Base-by-base conservation (phyloP, 164 flowering plant species). In the Kingdonia uniflora region DNA sequence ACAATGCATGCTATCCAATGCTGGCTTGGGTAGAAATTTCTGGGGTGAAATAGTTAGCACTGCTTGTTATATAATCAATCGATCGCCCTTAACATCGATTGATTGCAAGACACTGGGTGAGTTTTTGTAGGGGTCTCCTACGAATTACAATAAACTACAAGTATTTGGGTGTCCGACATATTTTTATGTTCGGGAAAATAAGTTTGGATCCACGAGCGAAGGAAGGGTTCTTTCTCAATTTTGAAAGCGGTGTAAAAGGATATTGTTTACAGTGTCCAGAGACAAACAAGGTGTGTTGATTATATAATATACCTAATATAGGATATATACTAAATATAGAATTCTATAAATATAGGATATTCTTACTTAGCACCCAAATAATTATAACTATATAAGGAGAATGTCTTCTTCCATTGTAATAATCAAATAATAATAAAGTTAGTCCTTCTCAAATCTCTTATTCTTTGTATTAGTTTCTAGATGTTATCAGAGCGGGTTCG, bases 1-100 rank as follows among this genome's bases (percentile, higher is more conserved):
- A 14, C 3, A 5, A 14, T 49, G 37, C 26, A 24, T 49, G 52
- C 37, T 25, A 49, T 49, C 52, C 42, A 52, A 19, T 52, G 42
- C 16, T 35, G 40, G 54, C 0, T 29, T 29, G 41, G 22, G 41
- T 26, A 51, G 19, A 11, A 1, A 4, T 10, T 51, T 51, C 35
- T 51, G 40, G 41, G 41, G 22, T n/a, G 41, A 20, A 29, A 8
- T 8, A 29, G 35, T 29, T 4, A 29, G 8, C 8, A 29, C 35
- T 29, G 35, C 35, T 29, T 51, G 42, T n/a, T 16, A 33, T 35
- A 20, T 51, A 11, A 19, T 33, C 12, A 51, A 35, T 19, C 19
- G 42, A 17, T 51, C 22, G 2, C 42, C 23, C 1, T 7, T 6
- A 15, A 19, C 23, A 1, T 2, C 55, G 1, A 35, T 35, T 51